Evolutionary conservation across 2,329 filamentous ascomycete genomes (phyloP).

Genomic region (Blastomyces gilchristii): DNA sequence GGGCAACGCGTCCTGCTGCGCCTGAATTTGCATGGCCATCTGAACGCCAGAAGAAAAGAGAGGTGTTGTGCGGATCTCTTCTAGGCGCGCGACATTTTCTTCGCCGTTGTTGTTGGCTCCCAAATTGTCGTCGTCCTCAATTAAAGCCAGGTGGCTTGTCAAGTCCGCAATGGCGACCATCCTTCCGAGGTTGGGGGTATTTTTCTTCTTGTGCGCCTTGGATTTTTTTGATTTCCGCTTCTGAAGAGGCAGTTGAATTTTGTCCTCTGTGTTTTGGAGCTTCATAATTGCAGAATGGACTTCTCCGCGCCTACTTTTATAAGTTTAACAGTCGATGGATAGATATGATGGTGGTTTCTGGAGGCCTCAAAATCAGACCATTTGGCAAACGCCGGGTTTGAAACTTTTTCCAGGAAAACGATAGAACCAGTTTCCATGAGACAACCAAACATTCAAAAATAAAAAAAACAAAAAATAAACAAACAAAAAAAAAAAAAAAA

Average conservation of each 20-base stretch:
- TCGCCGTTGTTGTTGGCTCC: not conserved
- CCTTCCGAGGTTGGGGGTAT: not conserved
- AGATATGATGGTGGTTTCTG: not conserved
- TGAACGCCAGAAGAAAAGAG: conserved; percentile 14
- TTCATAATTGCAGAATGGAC: not conserved
- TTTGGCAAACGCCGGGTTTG: not conserved
- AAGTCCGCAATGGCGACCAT: not conserved
- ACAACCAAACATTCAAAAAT: not conserved
- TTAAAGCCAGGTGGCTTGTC: conserved; percentile 8
- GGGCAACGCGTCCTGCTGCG: conserved; percentile 8
- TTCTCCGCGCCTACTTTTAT: not conserved
- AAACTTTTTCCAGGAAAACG: not conserved
- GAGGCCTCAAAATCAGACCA: not conserved
- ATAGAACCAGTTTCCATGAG: not conserved
- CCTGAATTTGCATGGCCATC: not conserved
- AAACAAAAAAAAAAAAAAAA: not conserved
- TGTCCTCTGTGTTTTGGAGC: too few species aligned
- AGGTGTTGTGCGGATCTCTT: conserved; percentile 15
- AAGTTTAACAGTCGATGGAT: not conserved
- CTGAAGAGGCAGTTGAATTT: not conserved
- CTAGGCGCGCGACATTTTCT: conserved; percentile 8
- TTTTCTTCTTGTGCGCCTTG: not conserved
- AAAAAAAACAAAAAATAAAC: not conserved
- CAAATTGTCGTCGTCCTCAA: conserved; percentile 10
- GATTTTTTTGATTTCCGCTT: not conserved